These are phyloP conservation scores for Hortaea sp. DNA, from an alignment of 2,329 filamentous ascomycete genomes.

Conservation along the genomic window DNA sequence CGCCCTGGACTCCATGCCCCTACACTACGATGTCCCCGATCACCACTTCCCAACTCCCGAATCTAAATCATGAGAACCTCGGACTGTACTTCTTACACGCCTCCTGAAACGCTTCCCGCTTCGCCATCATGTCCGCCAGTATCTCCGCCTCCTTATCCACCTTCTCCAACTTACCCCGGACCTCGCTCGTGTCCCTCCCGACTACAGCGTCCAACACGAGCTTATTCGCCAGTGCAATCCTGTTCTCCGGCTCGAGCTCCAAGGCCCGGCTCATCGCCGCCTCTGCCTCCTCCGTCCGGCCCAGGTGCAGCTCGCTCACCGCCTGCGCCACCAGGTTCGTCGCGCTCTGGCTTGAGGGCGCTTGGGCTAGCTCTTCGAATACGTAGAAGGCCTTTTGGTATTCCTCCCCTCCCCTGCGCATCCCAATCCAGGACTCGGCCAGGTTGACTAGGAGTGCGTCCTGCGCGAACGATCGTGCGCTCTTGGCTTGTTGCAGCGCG, in stretches of 20 bases:
- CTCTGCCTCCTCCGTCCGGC: constrained; percentile 79
- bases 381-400: constrained; percentile 98
- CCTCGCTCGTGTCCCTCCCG: constrained; percentile 59
- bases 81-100: constrained; percentile 79
- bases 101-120: constrained; percentile 77
- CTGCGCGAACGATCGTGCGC: constrained; percentile 87
- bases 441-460: constrained; percentile 89
- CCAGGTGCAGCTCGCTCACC: constrained; percentile 82
- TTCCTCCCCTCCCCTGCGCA: constrained; percentile 86
- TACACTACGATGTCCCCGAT: background rate
- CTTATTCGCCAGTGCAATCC: constrained; percentile 71
- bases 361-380: constrained; percentile 88
- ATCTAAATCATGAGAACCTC: constrained; percentile 52
- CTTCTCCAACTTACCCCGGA: constrained; percentile 43
- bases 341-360: constrained; percentile 67
- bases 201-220: constrained; percentile 68
- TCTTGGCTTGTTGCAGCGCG: constrained; percentile 76
- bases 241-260: constrained; percentile 59
- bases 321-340: constrained; percentile 77
- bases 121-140: constrained; percentile 66
- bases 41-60: background rate
- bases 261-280: constrained; percentile 72
- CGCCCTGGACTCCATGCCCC: background rate
- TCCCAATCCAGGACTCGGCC: constrained; percentile 87
- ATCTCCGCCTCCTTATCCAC: constrained; percentile 59